Evolutionary conservation across 305 asterid species (phyloP), one percentile per base, ranked within the genome.

Genomic region (Fraxinus baroniana): DNA sequence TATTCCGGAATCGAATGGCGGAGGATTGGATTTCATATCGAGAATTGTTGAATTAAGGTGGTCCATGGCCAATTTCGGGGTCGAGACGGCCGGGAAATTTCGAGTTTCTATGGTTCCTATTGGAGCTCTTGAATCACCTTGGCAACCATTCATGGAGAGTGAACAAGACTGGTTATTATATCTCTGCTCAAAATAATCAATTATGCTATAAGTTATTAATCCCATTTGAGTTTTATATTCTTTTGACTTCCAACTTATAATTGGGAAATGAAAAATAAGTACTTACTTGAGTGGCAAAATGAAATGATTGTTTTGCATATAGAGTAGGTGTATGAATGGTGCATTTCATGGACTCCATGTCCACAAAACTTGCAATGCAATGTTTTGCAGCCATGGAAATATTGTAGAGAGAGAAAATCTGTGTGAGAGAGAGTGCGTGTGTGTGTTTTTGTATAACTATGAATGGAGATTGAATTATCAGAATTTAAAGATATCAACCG

Each of bases 61-160:
- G 46, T 89, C 94, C 71, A 89, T 83, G 0, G 97, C 99, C 84
- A 84, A 76, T 0, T 86, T 88, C 0, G 89, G 91, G 1, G 92
- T 89, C 2, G 87, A 84, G 26, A 88, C 94, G 0, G 89, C 75
- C 6, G 97, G 89, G 73, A 90, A 85, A 0, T 92, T 93, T 28
- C 87, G 87, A 0, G 99, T 93, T 76, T 94, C 97, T 22, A 89
- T 26, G 9, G 89, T 87, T 78, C 93, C 98, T 4, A 94, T 39
- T 0, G 95, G 97, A 33, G 90, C 85, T 77, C 91, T 87, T 0
- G 97, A 86, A 39, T 92, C 90, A 37, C 92, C 95, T 15, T 88
- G 89, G 57, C 95, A 92, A 0, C 98, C 98, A 49, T 92, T 92
- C 93, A 90, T 87, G 28, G 94, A 85, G 83, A 89, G 60, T 33